These are phyloP conservation scores for Rhodotorula sp. DNA, from an alignment of 1,284 basidiomycete genomes.

Conservation along the genomic window DNA sequence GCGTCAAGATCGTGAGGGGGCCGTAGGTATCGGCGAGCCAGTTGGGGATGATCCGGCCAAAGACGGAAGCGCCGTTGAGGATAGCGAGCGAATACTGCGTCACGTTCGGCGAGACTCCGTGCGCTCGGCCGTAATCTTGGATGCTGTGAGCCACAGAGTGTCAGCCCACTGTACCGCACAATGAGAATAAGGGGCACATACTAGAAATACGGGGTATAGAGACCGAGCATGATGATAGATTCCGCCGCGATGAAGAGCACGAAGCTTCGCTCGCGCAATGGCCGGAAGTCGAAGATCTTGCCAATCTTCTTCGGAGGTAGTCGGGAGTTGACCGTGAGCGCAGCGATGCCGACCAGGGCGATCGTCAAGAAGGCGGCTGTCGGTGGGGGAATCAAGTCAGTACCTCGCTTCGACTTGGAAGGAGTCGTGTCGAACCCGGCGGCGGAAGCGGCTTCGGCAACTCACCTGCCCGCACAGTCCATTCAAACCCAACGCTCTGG, in stretches of 20 bases:
- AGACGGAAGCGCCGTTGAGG: conserved; percentile 42
- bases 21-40: conserved; percentile 44
- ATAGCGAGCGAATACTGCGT: conserved; percentile 41
- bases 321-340: conserved; percentile 34
- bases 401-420: too few relatives aligned
- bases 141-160: neutral
- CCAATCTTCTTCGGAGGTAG: conserved; percentile 40
- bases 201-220: conserved; percentile 42
- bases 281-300: conserved; percentile 35
- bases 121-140: conserved; percentile 26
- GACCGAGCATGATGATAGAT: conserved; percentile 43
- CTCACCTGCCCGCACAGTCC: conserved; percentile 27
- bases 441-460: neutral
- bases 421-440: too few relatives aligned
- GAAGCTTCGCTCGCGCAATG: conserved; percentile 40
- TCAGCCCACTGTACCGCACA: neutral
- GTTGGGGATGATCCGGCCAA: conserved; percentile 34
- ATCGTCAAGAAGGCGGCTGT: conserved; percentile 38
- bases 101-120: conserved; percentile 44
- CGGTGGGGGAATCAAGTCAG: neutral
- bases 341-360: conserved; percentile 34
- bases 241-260: conserved; percentile 39
- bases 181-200: neutral
- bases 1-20: conserved; percentile 41
- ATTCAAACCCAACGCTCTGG: conserved; percentile 31